phyloP scores from a whole-genome alignment of 2,329 filamentous ascomycete species.

The Exophiala phaeomuriformis region DNA sequence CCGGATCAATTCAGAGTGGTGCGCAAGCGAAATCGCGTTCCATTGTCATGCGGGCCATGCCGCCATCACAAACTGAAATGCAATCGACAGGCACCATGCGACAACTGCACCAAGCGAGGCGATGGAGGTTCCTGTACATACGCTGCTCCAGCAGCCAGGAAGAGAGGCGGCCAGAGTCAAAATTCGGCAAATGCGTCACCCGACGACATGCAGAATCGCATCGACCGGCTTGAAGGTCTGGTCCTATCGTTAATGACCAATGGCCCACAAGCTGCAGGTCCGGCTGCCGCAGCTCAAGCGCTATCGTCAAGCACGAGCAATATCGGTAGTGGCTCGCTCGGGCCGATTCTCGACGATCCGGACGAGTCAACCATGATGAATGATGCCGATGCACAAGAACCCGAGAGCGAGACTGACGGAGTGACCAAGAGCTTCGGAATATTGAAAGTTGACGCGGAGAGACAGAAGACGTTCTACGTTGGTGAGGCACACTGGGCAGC shows the following conservation, averaged over 20 bases:
- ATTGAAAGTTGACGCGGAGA: constrained; percentile 70
- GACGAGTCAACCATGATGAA: constrained; percentile 35
- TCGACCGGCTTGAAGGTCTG: constrained; percentile 86
- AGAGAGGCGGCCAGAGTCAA: constrained; percentile 57
- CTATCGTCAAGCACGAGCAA: constrained; percentile 35
- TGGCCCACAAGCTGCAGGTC: constrained; percentile 57
- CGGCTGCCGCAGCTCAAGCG: constrained; percentile 50
- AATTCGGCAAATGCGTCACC: constrained; percentile 51
- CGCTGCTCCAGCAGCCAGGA: constrained; percentile 61
- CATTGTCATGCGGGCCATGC: constrained; percentile 85
- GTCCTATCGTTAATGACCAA: constrained; percentile 93
- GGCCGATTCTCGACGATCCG: constrained; percentile 32
- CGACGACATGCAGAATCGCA: constrained; percentile 98
- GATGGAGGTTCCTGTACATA: constrained; percentile 79
- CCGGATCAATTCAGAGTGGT: constrained; percentile 85
- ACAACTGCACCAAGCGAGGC: constrained; percentile 86
- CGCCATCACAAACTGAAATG: constrained; percentile 92
- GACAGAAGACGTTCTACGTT: constrained; percentile 69
- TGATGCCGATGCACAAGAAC: constrained; percentile 49
- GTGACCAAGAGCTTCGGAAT: constrained; percentile 69
- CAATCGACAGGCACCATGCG: constrained; percentile 82
- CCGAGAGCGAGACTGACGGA: constrained; percentile 63
- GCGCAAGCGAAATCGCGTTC: constrained; percentile 83
- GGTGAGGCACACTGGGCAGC: constrained; percentile 79
- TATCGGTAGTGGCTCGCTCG: constrained; percentile 36